phyloP scores from a whole-genome alignment of 352 stramenopile genomes.

The Phytophthora crassamura region DNA sequence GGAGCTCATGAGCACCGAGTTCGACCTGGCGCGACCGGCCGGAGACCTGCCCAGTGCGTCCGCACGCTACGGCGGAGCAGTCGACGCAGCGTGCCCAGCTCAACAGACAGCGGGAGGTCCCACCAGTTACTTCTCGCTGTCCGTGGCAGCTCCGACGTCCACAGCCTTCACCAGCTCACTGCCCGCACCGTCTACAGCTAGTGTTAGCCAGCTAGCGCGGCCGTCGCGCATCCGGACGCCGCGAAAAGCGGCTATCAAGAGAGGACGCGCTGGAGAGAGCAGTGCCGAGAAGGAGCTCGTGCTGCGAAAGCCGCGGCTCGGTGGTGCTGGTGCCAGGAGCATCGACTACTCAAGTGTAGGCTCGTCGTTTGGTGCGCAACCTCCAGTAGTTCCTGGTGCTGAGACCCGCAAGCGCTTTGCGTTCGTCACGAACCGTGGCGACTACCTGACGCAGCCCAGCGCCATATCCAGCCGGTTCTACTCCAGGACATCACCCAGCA shows the following conservation, averaged over 20 bases:
- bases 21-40: conserved; percentile 44
- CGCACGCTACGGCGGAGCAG: conserved; percentile 9
- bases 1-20: conserved; percentile 47
- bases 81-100: neutral
- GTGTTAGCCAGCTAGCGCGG: conserved; percentile 52
- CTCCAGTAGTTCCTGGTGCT: conserved; percentile 4
- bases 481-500: conserved; percentile 54
- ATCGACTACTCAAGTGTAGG: conserved; percentile 23
- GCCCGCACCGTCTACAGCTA: conserved; percentile 29
- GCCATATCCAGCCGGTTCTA: conserved; percentile 19
- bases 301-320: conserved; percentile 63
- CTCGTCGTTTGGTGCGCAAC: conserved; percentile 14
- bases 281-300: conserved; percentile 60
- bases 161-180: conserved; percentile 40
- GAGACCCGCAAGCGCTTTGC: conserved; percentile 25
- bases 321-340: conserved; percentile 22
- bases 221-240: conserved; percentile 57
- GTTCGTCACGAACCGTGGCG: conserved; percentile 28
- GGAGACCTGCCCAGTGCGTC: conserved; percentile 12
- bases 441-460: conserved; percentile 8
- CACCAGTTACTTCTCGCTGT: conserved; percentile 27
- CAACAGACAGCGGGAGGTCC: conserved; percentile 12
- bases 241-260: conserved; percentile 67
- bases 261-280: conserved; percentile 49
- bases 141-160: conserved; percentile 9